Conservation (phyloP, 2,329 filamentous ascomycete species). For the Elsinoe arachidis region DNA sequence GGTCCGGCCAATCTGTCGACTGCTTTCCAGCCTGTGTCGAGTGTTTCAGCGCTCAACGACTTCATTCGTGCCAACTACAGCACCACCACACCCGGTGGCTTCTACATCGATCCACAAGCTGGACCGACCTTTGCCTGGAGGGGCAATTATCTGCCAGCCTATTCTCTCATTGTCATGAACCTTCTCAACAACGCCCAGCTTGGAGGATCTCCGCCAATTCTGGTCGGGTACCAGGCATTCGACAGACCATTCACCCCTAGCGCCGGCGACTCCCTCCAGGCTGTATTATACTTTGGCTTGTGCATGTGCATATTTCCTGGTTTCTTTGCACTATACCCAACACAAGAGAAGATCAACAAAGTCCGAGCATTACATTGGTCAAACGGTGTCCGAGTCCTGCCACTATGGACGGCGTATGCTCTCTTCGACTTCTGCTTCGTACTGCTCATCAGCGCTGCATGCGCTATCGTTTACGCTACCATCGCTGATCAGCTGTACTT, state of each 20-base stretch:
- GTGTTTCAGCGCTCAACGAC: conserved; percentile 57
- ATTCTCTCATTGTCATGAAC: conserved; percentile 74
- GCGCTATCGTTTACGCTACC: conserved; percentile 59
- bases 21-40: conserved; percentile 49
- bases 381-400: conserved; percentile 74
- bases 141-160: conserved; percentile 54
- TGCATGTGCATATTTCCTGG: conserved; percentile 71
- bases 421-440: conserved; percentile 72
- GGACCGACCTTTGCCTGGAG: conserved; percentile 59
- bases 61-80: conserved; percentile 55
- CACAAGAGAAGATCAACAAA: conserved; percentile 68
- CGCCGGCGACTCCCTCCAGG: conserved; percentile 64
- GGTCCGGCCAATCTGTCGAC: conserved; percentile 15
- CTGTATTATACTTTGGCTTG: conserved; percentile 73
- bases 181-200: conserved; percentile 70
- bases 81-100: conserved; percentile 66
- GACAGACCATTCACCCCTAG: conserved; percentile 62
- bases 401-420: conserved; percentile 78
- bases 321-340: conserved; percentile 83
- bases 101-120: conserved; percentile 57
- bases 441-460: conserved; percentile 55
- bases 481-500: conserved; percentile 63
- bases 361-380: conserved; percentile 84
- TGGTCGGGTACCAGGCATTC: conserved; percentile 64
- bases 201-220: conserved; percentile 58